Evolutionary conservation across 768 basidiomycete genomes (phyloP).

Genomic region (Termitomyces sp.): DNA sequence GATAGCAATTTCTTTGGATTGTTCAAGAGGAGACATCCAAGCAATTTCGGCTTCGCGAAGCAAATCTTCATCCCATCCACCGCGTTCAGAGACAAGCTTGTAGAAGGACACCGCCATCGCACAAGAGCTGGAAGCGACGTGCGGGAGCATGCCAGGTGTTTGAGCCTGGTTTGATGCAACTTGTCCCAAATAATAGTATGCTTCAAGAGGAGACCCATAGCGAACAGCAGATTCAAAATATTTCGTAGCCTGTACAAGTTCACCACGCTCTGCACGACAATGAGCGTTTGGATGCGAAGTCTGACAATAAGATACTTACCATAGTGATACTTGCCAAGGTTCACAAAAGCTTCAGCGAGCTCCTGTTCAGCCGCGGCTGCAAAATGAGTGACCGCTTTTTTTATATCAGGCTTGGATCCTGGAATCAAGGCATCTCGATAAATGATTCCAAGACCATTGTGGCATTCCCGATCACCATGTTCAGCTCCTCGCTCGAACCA

Average conservation of each 20-base stretch:
- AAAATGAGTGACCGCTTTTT: slow-evolving; percentile 67
- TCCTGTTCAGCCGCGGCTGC: slow-evolving; percentile 80
- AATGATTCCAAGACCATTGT: slow-evolving; percentile 90
- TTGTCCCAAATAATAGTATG: slow-evolving; percentile 89
- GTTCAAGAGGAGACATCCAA: slow-evolving; percentile 68
- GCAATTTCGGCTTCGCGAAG: slow-evolving; percentile 75
- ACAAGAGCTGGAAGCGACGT: slow-evolving; percentile 70
- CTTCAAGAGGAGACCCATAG: slow-evolving; percentile 89
- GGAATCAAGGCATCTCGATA: slow-evolving; percentile 84
- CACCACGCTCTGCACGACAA: slow-evolving; percentile 57
- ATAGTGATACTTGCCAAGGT: slow-evolving; percentile 80
- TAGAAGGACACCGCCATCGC: slow-evolving; percentile 90
- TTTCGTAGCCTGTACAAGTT: slow-evolving; percentile 59
- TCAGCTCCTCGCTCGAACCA: slow-evolving; percentile 91
- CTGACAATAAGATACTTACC: slow-evolving; percentile 32
- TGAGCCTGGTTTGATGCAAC: slow-evolving; percentile 66
- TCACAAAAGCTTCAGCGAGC: slow-evolving; percentile 88
- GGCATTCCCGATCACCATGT: slow-evolving; percentile 82
- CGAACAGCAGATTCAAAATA: slow-evolving; percentile 85
- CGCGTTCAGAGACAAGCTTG: slow-evolving; percentile 90
- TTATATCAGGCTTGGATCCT: slow-evolving; percentile 59
- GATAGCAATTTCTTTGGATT: slow-evolving; percentile 80
- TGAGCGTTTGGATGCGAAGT: slow-evolving; percentile 8
- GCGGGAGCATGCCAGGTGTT: slow-evolving; percentile 36
- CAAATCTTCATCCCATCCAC: slow-evolving; percentile 81